Base-by-base conservation (phyloP, 2,329 filamentous ascomycete species). In the Geosmithia putterillii region DNA sequence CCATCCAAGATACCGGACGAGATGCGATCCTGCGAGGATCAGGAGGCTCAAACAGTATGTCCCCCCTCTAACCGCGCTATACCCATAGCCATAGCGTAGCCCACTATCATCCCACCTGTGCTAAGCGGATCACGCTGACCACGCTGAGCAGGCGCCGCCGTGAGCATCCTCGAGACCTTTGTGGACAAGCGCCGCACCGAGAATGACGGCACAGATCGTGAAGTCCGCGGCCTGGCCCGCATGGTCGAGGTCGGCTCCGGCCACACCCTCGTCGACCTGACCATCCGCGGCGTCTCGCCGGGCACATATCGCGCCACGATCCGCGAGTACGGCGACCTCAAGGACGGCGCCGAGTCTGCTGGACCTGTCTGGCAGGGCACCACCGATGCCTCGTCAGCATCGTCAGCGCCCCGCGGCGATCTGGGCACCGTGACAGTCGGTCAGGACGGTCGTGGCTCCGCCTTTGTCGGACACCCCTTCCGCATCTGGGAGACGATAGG, bases 401-500 rank as follows among this genome's bases (percentile, higher is more conserved):
- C 4, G 18, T 12, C 36, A 21, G 7, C 15, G 23, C 35, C 37
- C 21, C 66, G 64, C 36, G 70, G 67, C 19, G 53, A 81, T 12
- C 74, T 96, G 50, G 89, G 89, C 3, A 76, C 74, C 1, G 70
- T 98, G 12, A 70, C 84, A 47, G 81, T 98, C 32, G 82, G 79
- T 45, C 67, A 79, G 54, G 74, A 83, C 55, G 88, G 92, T 10
- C 74, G 81, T 23, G 90, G 88, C 6, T 79, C 77, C 50, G 78
- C 81, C 14, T 94, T 96, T 60, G 57, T 95, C 49, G 87, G 94
- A 57, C 81, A 78, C 50, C 74, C 79, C 0, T 81, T 96, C 47
- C 80, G 90, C 59, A 82, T 96, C 42, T 96, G 90, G 92, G 90
- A 98, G 65, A 75, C 95, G 60, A 95, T 96, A 62, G 92, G 92